Conservation (phyloP, 768 basidiomycete genomes). For the Exsudoporus frostii region DNA sequence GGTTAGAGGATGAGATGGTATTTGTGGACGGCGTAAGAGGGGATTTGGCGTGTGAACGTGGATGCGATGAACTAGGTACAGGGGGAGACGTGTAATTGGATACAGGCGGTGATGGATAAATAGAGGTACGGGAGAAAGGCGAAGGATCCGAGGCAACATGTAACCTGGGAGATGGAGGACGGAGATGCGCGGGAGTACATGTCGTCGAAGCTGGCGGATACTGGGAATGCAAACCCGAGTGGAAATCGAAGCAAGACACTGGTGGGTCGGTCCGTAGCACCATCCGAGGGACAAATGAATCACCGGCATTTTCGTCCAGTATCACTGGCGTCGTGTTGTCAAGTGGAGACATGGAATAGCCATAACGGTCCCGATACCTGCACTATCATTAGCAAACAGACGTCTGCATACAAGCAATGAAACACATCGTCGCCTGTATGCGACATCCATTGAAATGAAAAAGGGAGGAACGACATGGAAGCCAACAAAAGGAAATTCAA, state of each 20-base stretch:
- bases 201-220: constrained; percentile 4
- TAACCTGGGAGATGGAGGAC: constrained; percentile 29
- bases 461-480: background rate
- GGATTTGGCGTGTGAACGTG: constrained; percentile 20
- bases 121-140: constrained; percentile 17
- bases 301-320: constrained; percentile 27
- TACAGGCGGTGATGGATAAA: constrained; percentile 27
- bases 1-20: constrained; percentile 41
- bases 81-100: constrained; percentile 21
- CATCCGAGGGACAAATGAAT: constrained; percentile 21
- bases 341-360: constrained; percentile 28
- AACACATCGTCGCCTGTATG: constrained; percentile 13
- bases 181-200: constrained; percentile 26
- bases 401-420: constrained; percentile 8
- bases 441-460: constrained; percentile 6
- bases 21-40: constrained; percentile 36
- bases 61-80: constrained; percentile 20
- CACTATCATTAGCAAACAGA: constrained; percentile 15
- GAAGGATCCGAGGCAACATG: constrained; percentile 23
- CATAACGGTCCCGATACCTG: constrained; percentile 29
- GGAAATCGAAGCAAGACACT: constrained; percentile 8
- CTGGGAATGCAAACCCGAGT: constrained; percentile 1
- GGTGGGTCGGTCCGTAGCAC: constrained; percentile 18
- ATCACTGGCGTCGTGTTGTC: constrained; percentile 35
- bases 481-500: constrained; percentile 2